phyloP scores from a whole-genome alignment of 1,284 basidiomycete species.

The Trametes pubescens region DNA sequence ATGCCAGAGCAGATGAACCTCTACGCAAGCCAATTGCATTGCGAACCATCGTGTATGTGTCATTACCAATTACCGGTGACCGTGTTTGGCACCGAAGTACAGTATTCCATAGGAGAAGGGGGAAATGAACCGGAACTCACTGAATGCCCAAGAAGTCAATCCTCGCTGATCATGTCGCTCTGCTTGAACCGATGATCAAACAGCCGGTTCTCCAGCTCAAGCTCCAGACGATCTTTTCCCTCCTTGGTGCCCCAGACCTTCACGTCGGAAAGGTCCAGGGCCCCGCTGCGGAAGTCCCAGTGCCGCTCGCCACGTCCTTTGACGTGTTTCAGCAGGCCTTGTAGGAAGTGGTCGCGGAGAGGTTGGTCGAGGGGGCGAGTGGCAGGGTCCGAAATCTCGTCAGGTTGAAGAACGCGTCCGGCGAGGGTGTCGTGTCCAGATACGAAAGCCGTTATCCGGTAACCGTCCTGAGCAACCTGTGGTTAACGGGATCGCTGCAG shows the following conservation, averaged over 20 bases:
- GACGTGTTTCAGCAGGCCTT: slow-evolving; percentile 34
- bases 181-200: slow-evolving; percentile 22
- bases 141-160: too few species aligned
- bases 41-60: too few species aligned
- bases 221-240: slow-evolving; percentile 32
- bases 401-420: slow-evolving; percentile 30
- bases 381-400: slow-evolving; percentile 36
- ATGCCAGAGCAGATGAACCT: too few species aligned
- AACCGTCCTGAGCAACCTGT: slow-evolving; percentile 22
- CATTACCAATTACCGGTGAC: too few species aligned
- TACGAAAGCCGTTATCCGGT: slow-evolving; percentile 32
- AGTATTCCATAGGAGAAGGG: not conserved
- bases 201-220: slow-evolving; percentile 30
- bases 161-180: slow-evolving; percentile 4
- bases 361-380: slow-evolving; percentile 38
- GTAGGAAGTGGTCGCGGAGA: slow-evolving; percentile 36
- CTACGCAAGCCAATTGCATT: too few species aligned
- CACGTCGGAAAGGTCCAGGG: slow-evolving; percentile 30
- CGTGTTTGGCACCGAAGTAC: too few species aligned
- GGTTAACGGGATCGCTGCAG: not conserved
- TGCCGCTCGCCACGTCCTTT: slow-evolving; percentile 29
- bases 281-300: slow-evolving; percentile 26
- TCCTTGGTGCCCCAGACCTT: slow-evolving; percentile 30
- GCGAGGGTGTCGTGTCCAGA: slow-evolving; percentile 26
- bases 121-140: not conserved